These are phyloP conservation scores for Lactarius deliciosus DNA, from an alignment of 768 basidiomycete species.

Conservation along the genomic window DNA sequence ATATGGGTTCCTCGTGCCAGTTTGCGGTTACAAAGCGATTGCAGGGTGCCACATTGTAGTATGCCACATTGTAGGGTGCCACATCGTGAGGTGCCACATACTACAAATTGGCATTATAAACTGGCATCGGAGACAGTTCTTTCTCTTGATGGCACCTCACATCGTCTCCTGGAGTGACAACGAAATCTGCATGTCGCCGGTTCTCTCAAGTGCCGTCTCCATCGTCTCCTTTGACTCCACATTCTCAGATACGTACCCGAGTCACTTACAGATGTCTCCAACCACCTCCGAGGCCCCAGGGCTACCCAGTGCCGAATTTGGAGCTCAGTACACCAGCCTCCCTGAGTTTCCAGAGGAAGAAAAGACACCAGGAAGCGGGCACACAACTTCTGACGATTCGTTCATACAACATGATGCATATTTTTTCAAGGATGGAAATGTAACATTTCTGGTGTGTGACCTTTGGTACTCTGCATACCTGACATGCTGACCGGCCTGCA, in stretches of 20 bases:
- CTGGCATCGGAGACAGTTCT: neutral
- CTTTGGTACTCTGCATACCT: no score
- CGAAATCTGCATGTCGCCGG: neutral
- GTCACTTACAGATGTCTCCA: neutral
- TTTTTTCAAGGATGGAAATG: constrained; percentile 27
- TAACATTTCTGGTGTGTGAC: constrained; percentile 22
- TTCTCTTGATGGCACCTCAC: constrained; percentile 6
- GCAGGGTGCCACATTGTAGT: no score
- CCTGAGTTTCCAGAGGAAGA: neutral
- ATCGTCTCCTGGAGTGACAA: neutral
- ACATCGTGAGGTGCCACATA: no score
- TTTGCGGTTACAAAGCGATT: no score
- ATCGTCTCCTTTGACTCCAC: constrained; percentile 15
- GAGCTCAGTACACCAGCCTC: neutral
- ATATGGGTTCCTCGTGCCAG: no score
- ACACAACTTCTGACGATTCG: neutral
- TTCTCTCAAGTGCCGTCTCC: neutral
- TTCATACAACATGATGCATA: constrained; percentile 17
- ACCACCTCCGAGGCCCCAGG: neutral
- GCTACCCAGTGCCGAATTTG: neutral
- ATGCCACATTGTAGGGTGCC: no score
- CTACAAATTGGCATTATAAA: no score
- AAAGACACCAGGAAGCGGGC: neutral
- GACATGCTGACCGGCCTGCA: neutral
- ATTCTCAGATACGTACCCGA: neutral